Evolutionary conservation across 495 filamentous ascomycete genomes (phyloP), one percentile per base, ranked within the genome.

Genomic region (Endocarpon pusillum): DNA sequence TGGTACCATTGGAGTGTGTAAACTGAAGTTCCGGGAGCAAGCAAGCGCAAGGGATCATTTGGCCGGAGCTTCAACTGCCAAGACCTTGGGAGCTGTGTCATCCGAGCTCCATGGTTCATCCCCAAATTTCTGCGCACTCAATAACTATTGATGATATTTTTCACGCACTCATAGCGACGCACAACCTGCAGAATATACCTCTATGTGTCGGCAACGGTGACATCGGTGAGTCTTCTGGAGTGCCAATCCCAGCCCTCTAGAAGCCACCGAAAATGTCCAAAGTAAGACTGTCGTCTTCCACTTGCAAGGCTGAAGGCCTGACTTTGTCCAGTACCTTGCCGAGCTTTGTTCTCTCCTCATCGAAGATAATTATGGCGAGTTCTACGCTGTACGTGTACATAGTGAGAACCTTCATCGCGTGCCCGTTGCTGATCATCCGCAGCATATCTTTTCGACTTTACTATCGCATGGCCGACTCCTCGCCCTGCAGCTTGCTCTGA

Each of bases 291-390:
- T 37, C 34, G 14, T n/a, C n/a, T n/a, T n/a, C 34, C 32, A 31
- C 24, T 30, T 17, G 24, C 31, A 21, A 16, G 37, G 19, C 25
- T 10, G n/a, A 10, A 25, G 4, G 14, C 14, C 33, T 41, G 32
- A 21, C 22, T 42, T 11, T 5, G 32, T 17, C 19, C 31, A 71
- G 62, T 61, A 78, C 45, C 61, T 68, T 27, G 66, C 70, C 47
- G 80, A 96, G 68, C 77, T 96, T 33, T 92, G 82, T 58, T 63
- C 72, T 55, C 73, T 94, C 45, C 68, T 94, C n/a, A 73, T 94
- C 29, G 69, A 82, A 39, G 82, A 94, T 46, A 67, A 78, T 15
- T 82, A 85, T 54, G 89, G 89, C 41, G 43, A 30, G 42, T 41
- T 19, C 12, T 16, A 12, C 19, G n/a, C 26, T 27, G 29, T 11